Base-by-base conservation (phyloP, 352 stramenopile species). In the Pythium chondricola region DNA sequence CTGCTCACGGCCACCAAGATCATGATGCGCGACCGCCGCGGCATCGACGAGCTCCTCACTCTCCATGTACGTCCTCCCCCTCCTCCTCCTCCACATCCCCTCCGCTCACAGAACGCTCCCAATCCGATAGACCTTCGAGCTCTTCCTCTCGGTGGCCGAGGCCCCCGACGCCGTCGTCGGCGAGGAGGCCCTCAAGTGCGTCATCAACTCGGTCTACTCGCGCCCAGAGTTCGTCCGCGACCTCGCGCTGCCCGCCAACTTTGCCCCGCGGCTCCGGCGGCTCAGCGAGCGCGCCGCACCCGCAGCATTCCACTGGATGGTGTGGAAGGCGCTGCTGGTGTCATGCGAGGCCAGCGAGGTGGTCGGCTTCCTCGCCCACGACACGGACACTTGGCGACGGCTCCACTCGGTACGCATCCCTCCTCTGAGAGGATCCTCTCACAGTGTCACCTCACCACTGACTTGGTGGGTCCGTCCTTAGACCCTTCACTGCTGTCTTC, bases 141-240 rank as follows among this genome's bases (percentile, higher is more conserved):
- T 35, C 4, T 74, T 84, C 22, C 20, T 85, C 1, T 6, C 16
- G 1, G 21, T 73, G 2, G 60, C 60, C 39, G 62, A 68, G 37
- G 13, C 16, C 30, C 6, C 48, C 11, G 56, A 64, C 8, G 62
- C 57, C 49, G 30, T 33, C 3, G 48, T 67, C 4, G 61, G 51
- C 6, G 74, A 82, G 59, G 76, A 83, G 61, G 63, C 70, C 22
- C 48, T 88, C 41, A 88, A 83, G 52, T 88, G 76, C 58, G 56
- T 66, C 36, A 74, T 88, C 44, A 88, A 88, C 41, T 82, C 65
- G 20, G 61, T 86, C 8, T 83, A 79, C 49, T 74, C 57, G 22
- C 61, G 76, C 6, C 71, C 69, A 6, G 67, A 80, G 6, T 88
- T 88, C 37, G 63, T 86, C 20, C 47, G 43, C 9, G 51, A 69